A percentile compares a stretch with the other conserved stretches of the same genome.
These are phyloP conservation scores for Paspalum notatum DNA, from an alignment of 176 grass and related monocot genomes.

Conservation along the genomic window DNA sequence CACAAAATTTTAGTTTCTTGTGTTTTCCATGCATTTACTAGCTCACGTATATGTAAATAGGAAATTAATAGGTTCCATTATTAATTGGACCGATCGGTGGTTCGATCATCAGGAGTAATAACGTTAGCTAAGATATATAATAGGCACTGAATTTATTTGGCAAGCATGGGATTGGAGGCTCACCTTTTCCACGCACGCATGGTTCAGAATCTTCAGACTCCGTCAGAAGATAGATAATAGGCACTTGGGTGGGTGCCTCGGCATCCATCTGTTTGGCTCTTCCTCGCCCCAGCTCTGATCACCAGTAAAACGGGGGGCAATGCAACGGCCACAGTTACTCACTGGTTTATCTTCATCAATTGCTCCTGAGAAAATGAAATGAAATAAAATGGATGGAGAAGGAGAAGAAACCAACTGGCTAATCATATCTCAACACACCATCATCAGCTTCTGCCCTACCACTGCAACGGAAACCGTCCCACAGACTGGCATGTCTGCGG, in stretches of 20 bases:
- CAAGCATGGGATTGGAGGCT: neutral
- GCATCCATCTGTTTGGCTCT: neutral
- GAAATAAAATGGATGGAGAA: neutral
- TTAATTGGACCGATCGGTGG: too few species aligned
- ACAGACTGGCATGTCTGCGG: conserved; percentile 42
- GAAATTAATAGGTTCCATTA: too few species aligned
- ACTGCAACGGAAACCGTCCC: conserved; percentile 38
- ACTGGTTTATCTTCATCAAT: neutral
- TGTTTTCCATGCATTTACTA: too few species aligned
- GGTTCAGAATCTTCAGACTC: conserved; percentile 21
- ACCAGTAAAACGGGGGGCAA: neutral
- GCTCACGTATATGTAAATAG: too few species aligned
- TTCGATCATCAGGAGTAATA: too few species aligned
- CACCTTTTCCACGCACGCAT: neutral
- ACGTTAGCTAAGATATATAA: too few species aligned
- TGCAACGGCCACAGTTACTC: conserved; percentile 20
- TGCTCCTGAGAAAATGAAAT: neutral
- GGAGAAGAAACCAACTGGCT: conserved; percentile 10
- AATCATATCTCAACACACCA: conserved; percentile 38
- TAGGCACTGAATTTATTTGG: too few species aligned
- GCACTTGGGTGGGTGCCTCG: conserved; percentile 16
- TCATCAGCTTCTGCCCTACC: conserved; percentile 28
- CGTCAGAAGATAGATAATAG: conserved; percentile 18
- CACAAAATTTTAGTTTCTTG: too few species aligned
- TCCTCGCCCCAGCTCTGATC: neutral